Base-by-base conservation (phyloP, 257 asterid species). In the Forsythia viridissima region DNA sequence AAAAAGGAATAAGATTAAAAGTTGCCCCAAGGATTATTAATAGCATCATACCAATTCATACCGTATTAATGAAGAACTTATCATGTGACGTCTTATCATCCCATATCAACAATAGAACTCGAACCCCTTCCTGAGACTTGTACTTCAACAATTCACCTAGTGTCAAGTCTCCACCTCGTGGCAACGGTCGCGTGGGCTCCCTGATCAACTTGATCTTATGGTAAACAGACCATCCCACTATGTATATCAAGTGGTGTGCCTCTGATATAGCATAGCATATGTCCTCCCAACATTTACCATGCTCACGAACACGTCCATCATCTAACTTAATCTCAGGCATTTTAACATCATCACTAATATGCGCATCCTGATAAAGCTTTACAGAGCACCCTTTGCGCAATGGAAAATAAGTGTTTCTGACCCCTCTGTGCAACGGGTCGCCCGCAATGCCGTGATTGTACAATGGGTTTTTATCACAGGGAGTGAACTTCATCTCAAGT, bases 21-120 rank as follows among this genome's bases (percentile, higher is more conserved):
- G 34, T 30, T 30, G 34, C 34, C 34, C 34, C 34, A 30, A 68
- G 48, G 40, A 71, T 15, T 24, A 44, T 41, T 38, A 15, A 38
- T 48, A 38, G 55, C 6, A 71, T 20, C 51, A 20, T 16, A 66
- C 21, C 42, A 10, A 36, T 44, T 6, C 88, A 61, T 90, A 94
- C 98, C 96, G 91, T 90, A 70, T 85, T 90, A 51, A 94, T 24
- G 65, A 89, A 85, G 86, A 87, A 84, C 76, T 82, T 90, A 77
- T 87, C 83, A 30, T 92, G 98, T 4, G 98, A 94, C 77, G 98
- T 93, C 87, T 89, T 93, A 80, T 94, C 99, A 85, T 94, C 99
- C 99, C 99, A 94, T 80, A 89, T 85, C 81, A 94, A 82, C 67
- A 94, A 82, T 85, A 94, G 86, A 86, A 94, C 98, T 57, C 99